Evolutionary conservation across 148 eudicot species (phyloP), one percentile per base, ranked within the genome.

Genomic region (Rhododendron vialii): DNA sequence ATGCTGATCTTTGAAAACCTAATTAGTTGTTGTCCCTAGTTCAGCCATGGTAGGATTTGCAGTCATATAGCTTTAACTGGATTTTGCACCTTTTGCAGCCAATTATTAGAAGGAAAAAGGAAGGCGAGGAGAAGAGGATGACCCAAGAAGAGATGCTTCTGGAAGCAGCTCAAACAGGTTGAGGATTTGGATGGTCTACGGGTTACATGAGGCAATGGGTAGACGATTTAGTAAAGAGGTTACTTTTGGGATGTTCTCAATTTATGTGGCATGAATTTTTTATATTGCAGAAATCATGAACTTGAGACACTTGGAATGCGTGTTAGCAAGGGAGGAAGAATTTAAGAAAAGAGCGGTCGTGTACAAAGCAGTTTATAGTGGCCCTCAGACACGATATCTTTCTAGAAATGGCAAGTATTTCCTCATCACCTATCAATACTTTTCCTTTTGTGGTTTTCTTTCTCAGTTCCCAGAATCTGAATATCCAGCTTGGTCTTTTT

Each of bases 101-200:
- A 82, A 91, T 94, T 71, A 14, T 71, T 78, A 94, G 92, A 86
- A 93, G 94, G 88, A 95, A 92, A 86, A 96, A 94, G 86, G 98
- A 95, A 92, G 99, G 99, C 0, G 99, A 96, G 86, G 99, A 96
- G 92, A 96, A 94, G 89, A 91, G 92, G 91, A 93, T 96, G 95
- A 91, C 94, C 69, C 99, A 96, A 89, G 99, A 96, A 91, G 99
- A 96, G 90, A 95, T 96, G 99, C 96, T 96, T 88, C 87, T 96
- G 83, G 99, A 96, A 92, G 99, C 99, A 91, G 99, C 99, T 88
- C 98, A 96, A 89, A 96, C 99, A 92, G 99, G 99, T 96, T 69
- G 81, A 50, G 55, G 18, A 82, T 88, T 43, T 80, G 59, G 35
- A 69, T 28, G 43, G 82, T 57, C 48, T 65, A 26, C 50, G 15